phyloP scores from a whole-genome alignment of 805 yeast species.

The Candida verbasci region DNA sequence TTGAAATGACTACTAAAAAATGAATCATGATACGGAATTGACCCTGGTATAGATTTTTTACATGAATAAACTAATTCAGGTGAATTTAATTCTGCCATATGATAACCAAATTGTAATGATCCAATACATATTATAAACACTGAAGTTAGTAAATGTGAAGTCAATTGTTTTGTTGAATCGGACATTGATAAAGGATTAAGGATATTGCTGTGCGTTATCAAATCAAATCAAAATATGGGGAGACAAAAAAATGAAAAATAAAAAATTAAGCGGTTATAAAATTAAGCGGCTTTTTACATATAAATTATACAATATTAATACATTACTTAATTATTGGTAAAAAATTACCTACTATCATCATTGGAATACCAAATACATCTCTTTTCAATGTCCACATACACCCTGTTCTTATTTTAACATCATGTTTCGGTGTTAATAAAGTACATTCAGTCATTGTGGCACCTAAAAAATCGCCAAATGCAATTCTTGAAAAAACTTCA shows the following conservation, averaged over 20 bases:
- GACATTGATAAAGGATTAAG: neutral
- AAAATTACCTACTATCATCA: constrained; percentile 94
- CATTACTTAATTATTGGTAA: constrained; percentile 68
- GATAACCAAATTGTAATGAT: constrained; percentile 88
- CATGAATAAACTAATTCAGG: constrained; percentile 74
- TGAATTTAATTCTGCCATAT: constrained; percentile 91
- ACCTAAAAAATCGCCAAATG: constrained; percentile 88
- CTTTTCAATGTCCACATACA: constrained; percentile 91
- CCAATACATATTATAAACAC: constrained; percentile 66
- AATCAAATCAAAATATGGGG: constrained; percentile 1
- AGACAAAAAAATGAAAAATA: too few relatives aligned
- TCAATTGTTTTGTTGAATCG: constrained; percentile 11
- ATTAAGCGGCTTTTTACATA: too few relatives aligned
- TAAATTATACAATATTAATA: too few relatives aligned
- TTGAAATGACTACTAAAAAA: constrained; percentile 41
- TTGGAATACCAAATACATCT: constrained; percentile 94
- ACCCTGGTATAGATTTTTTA: constrained; percentile 26
- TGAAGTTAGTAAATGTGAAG: constrained; percentile 36
- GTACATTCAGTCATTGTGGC: constrained; percentile 84
- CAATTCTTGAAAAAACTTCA: constrained; percentile 75
- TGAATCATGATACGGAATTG: constrained; percentile 27
- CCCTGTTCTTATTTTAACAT: constrained; percentile 63
- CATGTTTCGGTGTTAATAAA: constrained; percentile 52
- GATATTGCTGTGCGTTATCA: neutral
- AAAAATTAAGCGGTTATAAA: too few relatives aligned